phyloP scores from a whole-genome alignment of 257 asterid species.

The Euphrasia confusa region DNA sequence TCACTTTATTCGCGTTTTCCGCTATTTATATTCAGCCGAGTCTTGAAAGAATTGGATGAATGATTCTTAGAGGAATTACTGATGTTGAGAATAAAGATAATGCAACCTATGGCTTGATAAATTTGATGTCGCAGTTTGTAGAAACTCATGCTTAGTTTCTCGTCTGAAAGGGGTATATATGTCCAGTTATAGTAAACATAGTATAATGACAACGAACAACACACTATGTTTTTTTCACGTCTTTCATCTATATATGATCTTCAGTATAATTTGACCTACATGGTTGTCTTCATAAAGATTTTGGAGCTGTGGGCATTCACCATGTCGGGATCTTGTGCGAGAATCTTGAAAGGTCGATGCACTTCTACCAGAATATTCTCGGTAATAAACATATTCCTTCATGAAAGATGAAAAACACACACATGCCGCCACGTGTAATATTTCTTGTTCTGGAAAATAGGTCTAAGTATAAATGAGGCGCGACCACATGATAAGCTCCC shows the following conservation, averaged over 20 bases:
- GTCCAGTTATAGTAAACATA: too few relatives aligned
- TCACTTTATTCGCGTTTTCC: conserved; percentile 12
- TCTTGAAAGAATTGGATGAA: background rate
- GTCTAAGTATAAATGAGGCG: conserved; percentile 80
- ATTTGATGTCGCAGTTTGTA: background rate
- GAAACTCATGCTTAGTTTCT: too few relatives aligned
- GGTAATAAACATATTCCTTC: conserved; percentile 36
- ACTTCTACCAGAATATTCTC: conserved; percentile 80
- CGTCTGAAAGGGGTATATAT: too few relatives aligned
- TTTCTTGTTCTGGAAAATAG: conserved; percentile 33
- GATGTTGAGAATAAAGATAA: background rate
- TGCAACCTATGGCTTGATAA: background rate
- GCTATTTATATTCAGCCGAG: background rate
- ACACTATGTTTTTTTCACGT: background rate
- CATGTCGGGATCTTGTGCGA: conserved; percentile 90
- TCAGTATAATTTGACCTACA: conserved; percentile 15
- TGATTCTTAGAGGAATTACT: background rate
- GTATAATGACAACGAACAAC: too few relatives aligned
- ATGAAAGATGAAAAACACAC: background rate
- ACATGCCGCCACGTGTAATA: background rate
- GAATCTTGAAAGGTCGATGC: conserved; percentile 83
- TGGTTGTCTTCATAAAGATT: conserved; percentile 41
- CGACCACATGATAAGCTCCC: conserved; percentile 92
- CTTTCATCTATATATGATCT: conserved; percentile 2
- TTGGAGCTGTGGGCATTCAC: conserved; percentile 82